Evolutionary conservation across 192 early-diverging fungal species (phyloP), one percentile per base, ranked within the genome.

Genomic region (Lobosporangium transversale): DNA sequence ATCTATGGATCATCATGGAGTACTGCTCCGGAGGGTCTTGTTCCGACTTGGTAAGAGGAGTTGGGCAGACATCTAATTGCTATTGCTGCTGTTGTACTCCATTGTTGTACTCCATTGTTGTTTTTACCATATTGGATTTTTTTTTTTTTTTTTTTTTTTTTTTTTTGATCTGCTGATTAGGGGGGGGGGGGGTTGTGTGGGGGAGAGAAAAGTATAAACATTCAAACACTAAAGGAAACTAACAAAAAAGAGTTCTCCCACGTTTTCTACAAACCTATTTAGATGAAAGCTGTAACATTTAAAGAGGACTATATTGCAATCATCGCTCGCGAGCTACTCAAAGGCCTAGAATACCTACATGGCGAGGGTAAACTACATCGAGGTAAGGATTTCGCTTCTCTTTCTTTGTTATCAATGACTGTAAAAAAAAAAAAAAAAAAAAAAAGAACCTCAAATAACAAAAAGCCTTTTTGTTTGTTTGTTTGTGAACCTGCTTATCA

Each of bases 1-100:
- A 94, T 62, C 84, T 99, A 45, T 99, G 96, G 96, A 97, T 99
- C 40, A 92, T 97, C n/a, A 99, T 97, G 96, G 96, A 97, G 83
- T 97, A 92, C 75, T 97, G 95, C 73, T 90, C 87, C 37, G 98
- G 98, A 40, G 96, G 97, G 21, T 96, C 94, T 11, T 97, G 95
- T 69, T 88, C 92, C 20, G 96, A 99, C 75, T 83, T 99, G 67
- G 92, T 95, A 85, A 47, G 81, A 21, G 29, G 43, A 49, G 17
- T 12, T 42, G 40, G 17, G 17, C 17, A 42, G 9, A 42, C 17
- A 12, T 42, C 17, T 42, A n/a, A n/a, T n/a, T n/a, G n/a, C n/a
- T n/a, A n/a, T n/a, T n/a, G n/a, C n/a, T n/a, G n/a, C n/a, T n/a
- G n/a, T n/a, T n/a, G n/a, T n/a, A n/a, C n/a, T n/a, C n/a, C n/a